phyloP scores from a whole-genome alignment of 176 grass and related monocot species.

The Cocos nucifera region DNA sequence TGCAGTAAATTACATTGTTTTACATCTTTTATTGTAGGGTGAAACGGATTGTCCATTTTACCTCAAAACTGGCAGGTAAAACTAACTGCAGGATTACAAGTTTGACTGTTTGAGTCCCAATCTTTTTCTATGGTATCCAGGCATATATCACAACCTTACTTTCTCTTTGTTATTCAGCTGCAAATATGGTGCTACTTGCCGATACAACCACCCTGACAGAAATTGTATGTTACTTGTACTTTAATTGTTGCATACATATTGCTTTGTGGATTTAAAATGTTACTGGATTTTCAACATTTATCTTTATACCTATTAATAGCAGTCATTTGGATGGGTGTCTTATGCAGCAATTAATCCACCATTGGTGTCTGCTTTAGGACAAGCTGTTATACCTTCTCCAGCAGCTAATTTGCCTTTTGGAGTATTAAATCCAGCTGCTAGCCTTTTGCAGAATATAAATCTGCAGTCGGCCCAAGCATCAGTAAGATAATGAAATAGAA shows the following conservation, averaged over 20 bases:
- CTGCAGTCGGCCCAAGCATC: conserved; percentile 28
- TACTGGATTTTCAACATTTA: no score
- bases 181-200: conserved; percentile 65
- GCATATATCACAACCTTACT: not conserved
- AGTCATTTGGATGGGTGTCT: conserved; percentile 9
- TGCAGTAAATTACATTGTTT: no score
- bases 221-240: conserved; percentile 33
- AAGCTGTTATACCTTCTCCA: conserved; percentile 31
- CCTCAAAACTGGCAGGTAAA: conserved; percentile 85
- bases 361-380: conserved; percentile 25
- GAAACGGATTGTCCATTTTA: conserved; percentile 93
- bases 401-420: conserved; percentile 20
- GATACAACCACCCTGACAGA: conserved; percentile 77
- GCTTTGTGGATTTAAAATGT: no score
- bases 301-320: no score
- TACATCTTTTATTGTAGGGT: conserved; percentile 44
- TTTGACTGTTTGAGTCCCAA: no score
- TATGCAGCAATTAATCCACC: conserved; percentile 49
- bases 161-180: conserved; percentile 49
- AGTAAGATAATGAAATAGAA: conserved; percentile 21
- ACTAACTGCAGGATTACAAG: not conserved
- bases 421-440: conserved; percentile 47
- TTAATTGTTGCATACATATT: not conserved
- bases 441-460: conserved; percentile 48
- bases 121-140: no score